Evolutionary conservation across 352 stramenopile genomes (phyloP), one percentile per base, ranked within the genome.

Genomic region (Achlya hypogyna): DNA sequence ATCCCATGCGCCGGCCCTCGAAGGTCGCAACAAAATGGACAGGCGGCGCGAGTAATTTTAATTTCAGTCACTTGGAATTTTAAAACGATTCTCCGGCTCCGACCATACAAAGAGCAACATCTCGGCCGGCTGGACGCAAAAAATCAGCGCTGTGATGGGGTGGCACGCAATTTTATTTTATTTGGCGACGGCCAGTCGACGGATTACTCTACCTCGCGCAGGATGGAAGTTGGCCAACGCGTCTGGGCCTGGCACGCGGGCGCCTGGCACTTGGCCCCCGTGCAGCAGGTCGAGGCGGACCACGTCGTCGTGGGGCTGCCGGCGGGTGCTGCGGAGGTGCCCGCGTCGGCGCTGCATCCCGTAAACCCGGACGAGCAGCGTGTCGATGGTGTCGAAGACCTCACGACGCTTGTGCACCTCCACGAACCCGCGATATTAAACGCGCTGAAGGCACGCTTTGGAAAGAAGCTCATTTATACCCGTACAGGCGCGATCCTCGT

Each of bases 191-290:
- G n/a, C n/a, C n/a, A n/a, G n/a, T n/a, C n/a, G n/a, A n/a, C n/a
- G n/a, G n/a, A n/a, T n/a, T n/a, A n/a, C 34, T 42, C 34, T 42
- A 14, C 34, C 34, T 16, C 34, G 10, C 49, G 34, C 22, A 35
- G 20, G 1, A 93, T 93, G 84, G 82, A 93, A 47, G 75, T 86
- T 52, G 80, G 84, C 22, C 70, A 78, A 22, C 72, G 79, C 42
- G 81, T 93, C 45, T 93, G 84, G 84, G 81, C 86, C 68, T 82
- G 88, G 35, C 75, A 88, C 58, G 71, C 76, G 49, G 70, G 81
- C 32, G 23, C 88, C 42, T 93, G 84, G 84, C 65, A 71, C 14
- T 65, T 20, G 8, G 54, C 54, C 6, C 66, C 70, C 25, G 70
- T 91, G 38, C 74, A 16, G 6, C 6, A 6, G 29, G 6, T 16